A percentile compares a stretch with the other conserved stretches of the same genome.
Conservation (phyloP, 2,329 filamentous ascomycete genomes). For the Microcyclosporella mali region DNA sequence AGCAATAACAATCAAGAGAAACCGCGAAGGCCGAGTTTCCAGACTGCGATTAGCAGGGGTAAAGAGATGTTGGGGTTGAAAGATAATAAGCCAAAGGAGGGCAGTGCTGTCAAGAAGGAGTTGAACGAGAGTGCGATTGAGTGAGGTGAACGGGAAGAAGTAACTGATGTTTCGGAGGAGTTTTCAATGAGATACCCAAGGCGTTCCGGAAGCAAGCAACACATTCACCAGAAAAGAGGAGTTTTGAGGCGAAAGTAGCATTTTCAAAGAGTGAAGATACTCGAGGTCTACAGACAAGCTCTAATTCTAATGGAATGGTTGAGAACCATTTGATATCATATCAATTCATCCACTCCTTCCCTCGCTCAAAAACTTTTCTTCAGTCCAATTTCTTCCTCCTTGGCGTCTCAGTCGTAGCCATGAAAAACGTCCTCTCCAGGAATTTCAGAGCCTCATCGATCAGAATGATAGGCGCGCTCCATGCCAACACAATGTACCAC, state of each 20-base stretch:
- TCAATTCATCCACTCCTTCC: too few species aligned
- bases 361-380: too few species aligned
- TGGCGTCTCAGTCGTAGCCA: conserved; percentile 23
- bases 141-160: conserved; percentile 1
- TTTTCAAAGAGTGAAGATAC: not conserved
- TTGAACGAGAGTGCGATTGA: conserved; percentile 16
- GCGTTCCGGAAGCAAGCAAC: not conserved
- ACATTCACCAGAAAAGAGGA: not conserved
- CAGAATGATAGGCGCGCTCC: conserved; percentile 90
- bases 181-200: conserved; percentile 1
- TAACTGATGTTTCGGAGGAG: not conserved
- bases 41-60: conserved; percentile 47
- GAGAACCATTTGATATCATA: not conserved
- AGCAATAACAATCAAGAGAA: conserved; percentile 1
- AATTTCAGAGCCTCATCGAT: conserved; percentile 82
- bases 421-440: conserved; percentile 50
- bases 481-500: conserved; percentile 84
- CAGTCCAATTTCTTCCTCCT: conserved; percentile 21
- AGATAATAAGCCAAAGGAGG: conserved; percentile 27
- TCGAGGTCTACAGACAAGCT: not conserved
- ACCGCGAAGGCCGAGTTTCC: conserved; percentile 24
- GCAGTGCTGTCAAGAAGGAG: conserved; percentile 2
- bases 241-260: too few species aligned
- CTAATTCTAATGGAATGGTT: not conserved
- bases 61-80: conserved; percentile 47